Conservation (phyloP, 495 filamentous ascomycete genomes). For the Chaetomium cochliodes region DNA sequence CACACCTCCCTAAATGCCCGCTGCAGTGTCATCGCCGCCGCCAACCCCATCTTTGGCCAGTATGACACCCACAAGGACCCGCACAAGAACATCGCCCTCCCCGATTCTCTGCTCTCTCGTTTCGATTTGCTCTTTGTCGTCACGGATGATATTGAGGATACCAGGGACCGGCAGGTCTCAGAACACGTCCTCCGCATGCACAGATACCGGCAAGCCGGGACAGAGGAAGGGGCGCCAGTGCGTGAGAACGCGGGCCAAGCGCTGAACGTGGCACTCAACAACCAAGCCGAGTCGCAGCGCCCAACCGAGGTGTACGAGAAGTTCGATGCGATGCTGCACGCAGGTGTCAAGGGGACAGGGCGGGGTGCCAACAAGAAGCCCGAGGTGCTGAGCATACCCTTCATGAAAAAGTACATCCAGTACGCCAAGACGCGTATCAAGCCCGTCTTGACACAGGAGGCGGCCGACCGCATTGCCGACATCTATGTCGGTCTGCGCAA, state of each 20-base stretch:
- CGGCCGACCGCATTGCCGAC: slow-evolving; percentile 85
- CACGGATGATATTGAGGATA: slow-evolving; percentile 95
- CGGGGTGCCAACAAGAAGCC: slow-evolving; percentile 71
- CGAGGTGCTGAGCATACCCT: slow-evolving; percentile 95
- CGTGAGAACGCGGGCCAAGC: slow-evolving; percentile 82
- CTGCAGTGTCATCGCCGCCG: slow-evolving; percentile 94
- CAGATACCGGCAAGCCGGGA: slow-evolving; percentile 88
- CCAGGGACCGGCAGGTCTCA: slow-evolving; percentile 83
- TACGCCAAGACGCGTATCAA: slow-evolving; percentile 93
- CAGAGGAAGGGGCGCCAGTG: slow-evolving; percentile 92
- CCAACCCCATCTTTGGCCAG: slow-evolving; percentile 97
- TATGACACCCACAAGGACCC: slow-evolving; percentile 99
- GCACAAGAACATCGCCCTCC: slow-evolving; percentile 96
- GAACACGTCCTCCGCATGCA: slow-evolving; percentile 99
- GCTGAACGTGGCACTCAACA: slow-evolving; percentile 84
- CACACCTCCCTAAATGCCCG: slow-evolving; percentile 97
- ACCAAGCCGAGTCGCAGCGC: slow-evolving; percentile 63
- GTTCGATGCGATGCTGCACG: slow-evolving; percentile 93
- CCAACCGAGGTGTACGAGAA: slow-evolving; percentile 94
- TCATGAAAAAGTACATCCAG: slow-evolving; percentile 99
- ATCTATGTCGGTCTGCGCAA: slow-evolving; percentile 95
- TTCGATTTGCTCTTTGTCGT: slow-evolving; percentile 98
- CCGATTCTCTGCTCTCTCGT: slow-evolving; percentile 95
- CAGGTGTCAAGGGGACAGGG: slow-evolving; percentile 75
- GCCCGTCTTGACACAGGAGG: slow-evolving; percentile 88